phyloP scores from a whole-genome alignment of 129 eudicot genomes.

The Artemisia argyi region DNA sequence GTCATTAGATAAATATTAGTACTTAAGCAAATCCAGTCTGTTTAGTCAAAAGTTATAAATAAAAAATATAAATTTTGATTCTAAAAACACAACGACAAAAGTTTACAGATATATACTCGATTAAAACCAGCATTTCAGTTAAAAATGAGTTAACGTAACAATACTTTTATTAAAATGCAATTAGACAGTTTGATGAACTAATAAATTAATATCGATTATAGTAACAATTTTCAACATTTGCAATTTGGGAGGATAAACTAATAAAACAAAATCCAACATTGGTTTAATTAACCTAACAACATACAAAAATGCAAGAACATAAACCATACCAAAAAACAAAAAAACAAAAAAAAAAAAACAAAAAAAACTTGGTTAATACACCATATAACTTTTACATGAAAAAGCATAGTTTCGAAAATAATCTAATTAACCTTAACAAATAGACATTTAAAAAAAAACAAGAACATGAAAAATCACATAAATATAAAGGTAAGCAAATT shows the following conservation, averaged over 20 bases:
- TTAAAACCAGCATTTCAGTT: background rate
- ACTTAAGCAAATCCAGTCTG: constrained; percentile 18
- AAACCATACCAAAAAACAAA: too few species aligned
- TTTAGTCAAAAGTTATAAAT: background rate
- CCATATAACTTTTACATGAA: too few species aligned
- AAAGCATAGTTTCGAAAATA: too few species aligned
- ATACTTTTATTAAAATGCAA: too few species aligned
- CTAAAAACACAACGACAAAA: background rate
- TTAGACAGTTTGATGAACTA: background rate
- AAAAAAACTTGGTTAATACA: too few species aligned
- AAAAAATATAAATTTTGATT: background rate
- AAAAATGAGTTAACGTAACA: background rate
- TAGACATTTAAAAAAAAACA: background rate
- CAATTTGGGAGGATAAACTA: background rate
- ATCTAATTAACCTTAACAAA: too few species aligned
- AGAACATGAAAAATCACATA: background rate
- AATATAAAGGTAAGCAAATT: background rate
- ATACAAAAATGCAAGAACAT: too few species aligned
- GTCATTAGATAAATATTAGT: background rate
- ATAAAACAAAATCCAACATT: background rate
- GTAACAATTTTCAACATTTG: background rate
- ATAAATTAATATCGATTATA: background rate
- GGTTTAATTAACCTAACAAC: too few species aligned
- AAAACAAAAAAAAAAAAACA: too few species aligned
- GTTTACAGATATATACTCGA: background rate